Conservation (phyloP, 371 early-diverging fungal species). For the Mucor ambiguus region DNA sequence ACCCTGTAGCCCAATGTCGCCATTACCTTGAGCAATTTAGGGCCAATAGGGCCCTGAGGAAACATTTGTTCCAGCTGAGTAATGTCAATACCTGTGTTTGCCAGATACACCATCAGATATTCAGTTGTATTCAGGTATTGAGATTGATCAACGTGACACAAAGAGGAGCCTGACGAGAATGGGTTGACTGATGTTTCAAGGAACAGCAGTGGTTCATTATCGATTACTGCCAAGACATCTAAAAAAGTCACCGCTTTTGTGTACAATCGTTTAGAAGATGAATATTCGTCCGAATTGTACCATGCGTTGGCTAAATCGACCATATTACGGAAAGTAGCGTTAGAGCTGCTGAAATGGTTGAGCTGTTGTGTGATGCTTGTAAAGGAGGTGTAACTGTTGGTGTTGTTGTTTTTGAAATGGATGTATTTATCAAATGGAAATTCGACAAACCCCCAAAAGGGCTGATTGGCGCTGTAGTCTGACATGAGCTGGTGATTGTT, state of each 20-base stretch:
- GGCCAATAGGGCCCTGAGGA: constrained; percentile 50
- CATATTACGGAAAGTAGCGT: constrained; percentile 29
- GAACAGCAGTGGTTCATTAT: constrained; percentile 15
- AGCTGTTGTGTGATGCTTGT: constrained; percentile 21
- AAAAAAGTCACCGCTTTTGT: constrained; percentile 11
- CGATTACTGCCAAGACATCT: constrained; percentile 21
- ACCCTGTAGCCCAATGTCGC: constrained; percentile 47
- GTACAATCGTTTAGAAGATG: constrained; percentile 22
- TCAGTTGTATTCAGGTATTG: constrained; percentile 31
- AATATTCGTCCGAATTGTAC: constrained; percentile 19
- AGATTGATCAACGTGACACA: constrained; percentile 42
- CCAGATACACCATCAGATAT: constrained; percentile 47
- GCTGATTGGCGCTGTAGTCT: constrained; percentile 20
- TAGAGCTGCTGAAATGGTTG: constrained; percentile 32
- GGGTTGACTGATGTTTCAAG: constrained; percentile 45
- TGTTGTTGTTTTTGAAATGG: neutral
- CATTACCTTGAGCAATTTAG: constrained; percentile 35
- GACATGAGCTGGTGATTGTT: constrained; percentile 13
- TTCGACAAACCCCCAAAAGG: constrained; percentile 53
- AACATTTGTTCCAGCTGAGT: constrained; percentile 7
- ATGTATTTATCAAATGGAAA: constrained; percentile 45
- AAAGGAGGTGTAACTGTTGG: neutral
- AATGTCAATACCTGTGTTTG: constrained; percentile 23
- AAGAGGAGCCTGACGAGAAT: constrained; percentile 39
- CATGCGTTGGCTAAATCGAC: constrained; percentile 44